These are phyloP conservation scores for Oryza australiensis DNA, from an alignment of 176 grass and related monocot species.

Conservation along the genomic window DNA sequence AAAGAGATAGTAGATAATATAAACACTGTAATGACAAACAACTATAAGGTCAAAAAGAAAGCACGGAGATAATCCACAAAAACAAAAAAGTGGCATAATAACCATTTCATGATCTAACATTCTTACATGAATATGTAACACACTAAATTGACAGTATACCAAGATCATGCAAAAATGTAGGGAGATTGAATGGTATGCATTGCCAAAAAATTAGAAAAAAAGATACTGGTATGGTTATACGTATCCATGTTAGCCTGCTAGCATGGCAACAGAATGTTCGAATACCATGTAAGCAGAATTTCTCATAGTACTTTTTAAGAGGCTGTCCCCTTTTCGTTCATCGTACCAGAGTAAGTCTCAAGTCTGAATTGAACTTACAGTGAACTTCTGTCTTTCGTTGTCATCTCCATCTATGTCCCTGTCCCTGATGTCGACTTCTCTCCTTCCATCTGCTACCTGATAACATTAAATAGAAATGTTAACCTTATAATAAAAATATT, in stretches of 20 bases:
- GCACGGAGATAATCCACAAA: not conserved
- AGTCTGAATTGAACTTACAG: slow-evolving; percentile 53
- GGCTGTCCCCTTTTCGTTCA: not conserved
- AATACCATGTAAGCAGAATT: not conserved
- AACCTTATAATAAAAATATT: not conserved
- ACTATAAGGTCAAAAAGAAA: not conserved
- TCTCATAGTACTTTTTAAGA: not conserved
- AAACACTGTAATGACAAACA: not conserved
- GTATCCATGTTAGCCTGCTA: not conserved
- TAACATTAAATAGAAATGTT: slow-evolving; percentile 21
- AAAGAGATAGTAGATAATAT: not conserved
- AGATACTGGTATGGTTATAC: not conserved
- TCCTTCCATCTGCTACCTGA: slow-evolving; percentile 88
- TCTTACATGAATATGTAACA: not conserved
- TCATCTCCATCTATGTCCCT: slow-evolving; percentile 78
- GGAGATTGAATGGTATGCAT: not conserved
- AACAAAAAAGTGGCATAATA: slow-evolving; percentile 5
- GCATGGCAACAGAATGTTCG: not conserved
- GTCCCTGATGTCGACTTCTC: slow-evolving; percentile 74
- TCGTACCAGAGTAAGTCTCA: not conserved
- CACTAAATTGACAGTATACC: not conserved
- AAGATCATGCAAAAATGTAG: not conserved
- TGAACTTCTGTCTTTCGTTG: slow-evolving; percentile 71
- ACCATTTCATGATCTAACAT: not conserved
- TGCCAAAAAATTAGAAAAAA: not conserved